Base-by-base conservation (phyloP, 73 alveolate genomes). In the Paramecium bursaria region DNA sequence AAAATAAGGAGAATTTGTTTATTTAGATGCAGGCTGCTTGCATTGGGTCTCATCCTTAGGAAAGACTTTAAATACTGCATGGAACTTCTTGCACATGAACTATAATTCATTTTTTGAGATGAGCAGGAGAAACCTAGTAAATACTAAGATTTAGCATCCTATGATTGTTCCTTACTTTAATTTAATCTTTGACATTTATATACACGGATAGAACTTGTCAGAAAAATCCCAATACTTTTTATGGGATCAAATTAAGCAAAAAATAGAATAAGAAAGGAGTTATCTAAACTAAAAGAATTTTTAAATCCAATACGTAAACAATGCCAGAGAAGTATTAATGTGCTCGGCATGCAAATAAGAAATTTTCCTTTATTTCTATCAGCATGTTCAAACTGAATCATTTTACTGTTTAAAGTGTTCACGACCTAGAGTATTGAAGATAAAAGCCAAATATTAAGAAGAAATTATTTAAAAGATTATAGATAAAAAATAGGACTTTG, bases 41-140 rank as follows among this genome's bases (percentile, higher is more conserved):
- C 96, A 91, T 90, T 91, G 96, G 94, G 96, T 91, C 6, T 48
- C 77, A 42, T 60, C 90, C 4, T 61, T 52, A 23, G 96, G 95
- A n/a, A 73, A 47, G 14, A 91, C 95, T 19, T 50, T 86, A 11
- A 85, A 91, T 25, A 86, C 92, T 2, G 96, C 96, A 11, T 91
- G 96, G 93, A 91, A 91, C 76, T 86, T 88, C 23, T 91, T 92
- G 6, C 55, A 89, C 31, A 55, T 50, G 46, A 86, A 73, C 3
- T 47, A 35, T 39, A 46, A 74, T 57, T 52, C 91, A n/a, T 44
- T 91, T 6, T 29, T 25, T 46, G 87, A 73, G 3, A 50, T 90
- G 48, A 77, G 75, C 50, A 88, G 75, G 30, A 91, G 96, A 85
- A 67, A 74, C 54, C 26, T 42, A 26, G 42, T 74, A 21, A 91